Evolutionary conservation across 2,329 filamentous ascomycete species (phyloP), one percentile per base, ranked within the genome.

Genomic region (Cercospora sp.): DNA sequence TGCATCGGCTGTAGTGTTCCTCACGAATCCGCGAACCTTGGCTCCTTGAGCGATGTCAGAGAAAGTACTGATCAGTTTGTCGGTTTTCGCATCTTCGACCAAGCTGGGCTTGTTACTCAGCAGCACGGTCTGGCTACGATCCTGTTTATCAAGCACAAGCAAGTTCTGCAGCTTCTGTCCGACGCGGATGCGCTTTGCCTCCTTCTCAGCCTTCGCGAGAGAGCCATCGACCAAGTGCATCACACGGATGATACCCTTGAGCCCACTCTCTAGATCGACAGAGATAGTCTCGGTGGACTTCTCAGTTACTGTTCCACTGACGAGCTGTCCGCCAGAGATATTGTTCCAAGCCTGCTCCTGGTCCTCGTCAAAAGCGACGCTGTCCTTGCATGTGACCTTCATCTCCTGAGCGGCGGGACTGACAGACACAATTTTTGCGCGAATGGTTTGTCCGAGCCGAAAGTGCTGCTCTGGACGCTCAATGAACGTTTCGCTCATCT

Each of bases 401-500:
- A 99, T 87, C 72, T 91, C 90, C 69, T 86, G 85, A 45, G 87
- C 84, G 66, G 90, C 88, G 1, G 89, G 83, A 73, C 97, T 89
- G 60, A 97, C 88, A 60, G 90, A 91, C 36, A 97, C 80, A n/a
- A 96, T 89, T 75, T 94, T 92, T 20, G 97, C 91, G 75, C 89
- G 96, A 72, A 99, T 90, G 1, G 97, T 94, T 78, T 99, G 95
- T 0, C 95, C 96, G 53, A 89, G 82, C 40, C 90, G 89, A 83
- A 99, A 99, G 80, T 98, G 94, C 75, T 96, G 89, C 57, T 87
- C 88, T 4, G 95, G 93, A 75, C 97, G 91, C 73, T 91, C 88
- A 75, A 99, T 97, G 77, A 91, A 97, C 10, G 94, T 93, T 78
- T 99, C 95, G 78, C 95, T 98, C 95, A 99, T 99, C 80, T 99